phyloP scores from a whole-genome alignment of 148 eudicot genomes.

The Silene latifolia region DNA sequence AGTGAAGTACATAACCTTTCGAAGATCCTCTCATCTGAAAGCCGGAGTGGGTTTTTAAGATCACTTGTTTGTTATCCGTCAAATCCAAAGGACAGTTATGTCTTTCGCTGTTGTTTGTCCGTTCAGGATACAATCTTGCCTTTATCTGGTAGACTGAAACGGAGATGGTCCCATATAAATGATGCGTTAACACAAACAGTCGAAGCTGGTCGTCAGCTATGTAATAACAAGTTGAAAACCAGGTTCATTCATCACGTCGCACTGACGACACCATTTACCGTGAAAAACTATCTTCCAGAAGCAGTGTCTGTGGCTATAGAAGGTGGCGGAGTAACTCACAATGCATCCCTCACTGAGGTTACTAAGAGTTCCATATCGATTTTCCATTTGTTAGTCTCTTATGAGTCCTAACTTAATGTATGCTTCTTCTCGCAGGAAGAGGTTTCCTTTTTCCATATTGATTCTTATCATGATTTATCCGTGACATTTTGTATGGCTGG shows the following conservation, averaged over 20 bases:
- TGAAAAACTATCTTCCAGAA: conserved; percentile 76
- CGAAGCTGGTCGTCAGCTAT: conserved; percentile 23
- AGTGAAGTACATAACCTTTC: conserved; percentile 89
- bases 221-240: conserved; percentile 40
- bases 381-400: conserved; percentile 4
- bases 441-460: conserved; percentile 75
- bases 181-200: conserved; percentile 32
- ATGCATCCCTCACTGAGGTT: conserved; percentile 65
- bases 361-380: conserved; percentile 12
- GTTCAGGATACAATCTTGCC: conserved; percentile 67
- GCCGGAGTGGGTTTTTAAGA: conserved; percentile 62
- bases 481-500: conserved; percentile 59
- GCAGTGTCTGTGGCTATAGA: conserved; percentile 64
- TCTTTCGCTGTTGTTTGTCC: conserved; percentile 89
- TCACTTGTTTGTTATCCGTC: conserved; percentile 95
- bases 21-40: conserved; percentile 63
- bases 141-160: conserved; percentile 37
- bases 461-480: conserved; percentile 85
- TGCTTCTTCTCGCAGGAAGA: conserved; percentile 56
- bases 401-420: neutral
- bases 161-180: conserved; percentile 29
- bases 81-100: conserved; percentile 79
- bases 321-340: conserved; percentile 64
- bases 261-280: conserved; percentile 62
- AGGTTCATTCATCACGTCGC: conserved; percentile 67